Evolutionary conservation across 768 basidiomycete genomes (phyloP).

Genomic region (Kwoniella dejecticola): DNA sequence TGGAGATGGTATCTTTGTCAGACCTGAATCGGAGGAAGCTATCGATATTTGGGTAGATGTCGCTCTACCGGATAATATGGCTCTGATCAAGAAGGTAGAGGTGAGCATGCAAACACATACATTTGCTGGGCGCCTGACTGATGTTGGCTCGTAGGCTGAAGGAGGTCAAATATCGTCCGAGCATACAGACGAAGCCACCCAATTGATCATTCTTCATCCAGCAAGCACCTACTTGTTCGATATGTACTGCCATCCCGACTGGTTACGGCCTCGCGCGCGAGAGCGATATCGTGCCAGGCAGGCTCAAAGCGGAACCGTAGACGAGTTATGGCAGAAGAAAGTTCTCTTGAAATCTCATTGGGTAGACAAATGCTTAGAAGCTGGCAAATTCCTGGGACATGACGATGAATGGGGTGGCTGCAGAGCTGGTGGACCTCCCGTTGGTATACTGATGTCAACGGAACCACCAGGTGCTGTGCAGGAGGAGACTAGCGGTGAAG

Average conservation of each 20-base stretch:
- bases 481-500: neutral
- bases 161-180: slow-evolving; percentile 14
- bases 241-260: slow-evolving; percentile 38
- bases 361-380: slow-evolving; percentile 29
- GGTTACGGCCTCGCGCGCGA: slow-evolving; percentile 17
- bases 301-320: neutral
- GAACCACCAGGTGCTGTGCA: neutral
- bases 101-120: slow-evolving; percentile 1
- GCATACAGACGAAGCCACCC: slow-evolving; percentile 14
- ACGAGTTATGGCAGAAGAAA: slow-evolving; percentile 33
- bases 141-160: slow-evolving; percentile 10
- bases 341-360: slow-evolving; percentile 37
- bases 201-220: slow-evolving; percentile 25
- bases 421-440: slow-evolving; percentile 32
- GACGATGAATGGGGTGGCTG: slow-evolving; percentile 40
- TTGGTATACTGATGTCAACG: neutral
- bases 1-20: slow-evolving; percentile 23
- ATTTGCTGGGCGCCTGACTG: neutral
- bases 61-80: neutral
- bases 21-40: slow-evolving; percentile 10
- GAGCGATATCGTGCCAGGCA: neutral
- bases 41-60: slow-evolving; percentile 34
- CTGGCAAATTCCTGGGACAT: slow-evolving; percentile 33
- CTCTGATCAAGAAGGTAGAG: slow-evolving; percentile 16
- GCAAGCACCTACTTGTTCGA: slow-evolving; percentile 28